A percentile compares a stretch with the other conserved stretches of the same genome.
These are phyloP conservation scores for Pseudonitzschia multiseries DNA, from an alignment of 108 stramenopile species.

Conservation along the genomic window DNA sequence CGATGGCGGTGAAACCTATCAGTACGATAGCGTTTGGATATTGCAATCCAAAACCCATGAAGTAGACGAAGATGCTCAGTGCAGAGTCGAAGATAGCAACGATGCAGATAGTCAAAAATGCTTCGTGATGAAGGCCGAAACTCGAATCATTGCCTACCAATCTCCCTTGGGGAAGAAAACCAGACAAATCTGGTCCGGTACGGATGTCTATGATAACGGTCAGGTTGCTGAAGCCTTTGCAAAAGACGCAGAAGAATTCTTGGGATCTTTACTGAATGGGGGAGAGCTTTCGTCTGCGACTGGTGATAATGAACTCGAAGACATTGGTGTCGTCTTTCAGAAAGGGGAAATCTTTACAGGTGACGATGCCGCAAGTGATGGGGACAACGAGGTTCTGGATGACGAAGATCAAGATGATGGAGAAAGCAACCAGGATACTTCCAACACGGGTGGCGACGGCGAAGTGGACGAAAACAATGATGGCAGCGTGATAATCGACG, in stretches of 20 bases:
- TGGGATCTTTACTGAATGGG: not conserved
- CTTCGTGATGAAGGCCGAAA: not conserved
- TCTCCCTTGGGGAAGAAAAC: constrained; percentile 1
- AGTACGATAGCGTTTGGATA: constrained; percentile 10
- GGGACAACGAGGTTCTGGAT: not conserved
- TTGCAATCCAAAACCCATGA: constrained; percentile 16
- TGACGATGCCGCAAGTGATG: not conserved
- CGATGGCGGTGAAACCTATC: not conserved
- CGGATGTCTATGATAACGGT: not conserved
- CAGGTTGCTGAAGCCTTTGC: constrained; percentile 1
- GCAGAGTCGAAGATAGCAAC: constrained; percentile 1
- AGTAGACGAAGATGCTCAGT: not conserved
- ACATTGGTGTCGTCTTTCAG: not conserved
- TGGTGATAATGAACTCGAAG: too few species aligned
- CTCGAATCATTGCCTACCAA: constrained; percentile 6
- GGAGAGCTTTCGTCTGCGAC: not conserved
- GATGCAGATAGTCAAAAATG: not conserved
- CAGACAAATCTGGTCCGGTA: not conserved
- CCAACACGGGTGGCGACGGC: not conserved
- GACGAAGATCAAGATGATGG: not conserved
- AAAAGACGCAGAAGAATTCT: not conserved
- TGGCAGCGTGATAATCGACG: not conserved
- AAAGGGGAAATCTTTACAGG: not conserved
- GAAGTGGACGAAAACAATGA: not conserved
- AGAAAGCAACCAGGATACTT: not conserved